Conservation (phyloP, 169 alveolate genomes). For the Plasmodium malariae region DNA sequence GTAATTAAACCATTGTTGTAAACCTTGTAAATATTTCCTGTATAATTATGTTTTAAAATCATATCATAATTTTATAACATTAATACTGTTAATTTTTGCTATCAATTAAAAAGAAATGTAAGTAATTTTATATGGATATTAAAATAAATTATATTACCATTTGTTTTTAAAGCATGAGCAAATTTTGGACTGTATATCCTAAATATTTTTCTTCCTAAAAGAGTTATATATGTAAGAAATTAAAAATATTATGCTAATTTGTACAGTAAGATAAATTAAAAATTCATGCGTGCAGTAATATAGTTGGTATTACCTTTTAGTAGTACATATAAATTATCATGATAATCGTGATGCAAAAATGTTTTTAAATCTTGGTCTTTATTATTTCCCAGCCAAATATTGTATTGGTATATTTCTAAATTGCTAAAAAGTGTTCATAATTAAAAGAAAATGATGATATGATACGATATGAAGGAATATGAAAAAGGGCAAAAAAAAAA, state of each 20-base stretch:
- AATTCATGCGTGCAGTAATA: background rate
- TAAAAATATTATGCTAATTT: background rate
- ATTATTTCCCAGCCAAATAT: conserved; percentile 73
- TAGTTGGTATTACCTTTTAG: conserved; percentile 40
- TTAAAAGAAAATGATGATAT: no score
- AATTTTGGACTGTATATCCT: conserved; percentile 77
- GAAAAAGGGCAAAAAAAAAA: conserved; percentile 1
- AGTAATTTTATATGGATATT: background rate
- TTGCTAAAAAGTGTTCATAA: conserved; percentile 30
- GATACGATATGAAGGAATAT: no score
- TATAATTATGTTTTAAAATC: background rate
- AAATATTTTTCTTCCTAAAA: conserved; percentile 68
- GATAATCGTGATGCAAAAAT: conserved; percentile 75
- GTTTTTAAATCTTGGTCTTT: conserved; percentile 66
- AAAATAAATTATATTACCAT: conserved; percentile 24
- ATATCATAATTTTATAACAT: conserved; percentile 9
- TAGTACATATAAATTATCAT: conserved; percentile 73
- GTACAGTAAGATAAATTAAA: background rate
- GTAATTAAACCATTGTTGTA: conserved; percentile 68
- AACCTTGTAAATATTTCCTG: conserved; percentile 52
- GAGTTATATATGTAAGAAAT: conserved; percentile 2
- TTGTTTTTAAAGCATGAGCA: conserved; percentile 60
- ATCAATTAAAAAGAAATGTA: background rate
- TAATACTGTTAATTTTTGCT: background rate
- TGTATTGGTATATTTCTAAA: conserved; percentile 72